phyloP scores from a whole-genome alignment of 441 rosid genomes.

The Adansonia gregorii region DNA sequence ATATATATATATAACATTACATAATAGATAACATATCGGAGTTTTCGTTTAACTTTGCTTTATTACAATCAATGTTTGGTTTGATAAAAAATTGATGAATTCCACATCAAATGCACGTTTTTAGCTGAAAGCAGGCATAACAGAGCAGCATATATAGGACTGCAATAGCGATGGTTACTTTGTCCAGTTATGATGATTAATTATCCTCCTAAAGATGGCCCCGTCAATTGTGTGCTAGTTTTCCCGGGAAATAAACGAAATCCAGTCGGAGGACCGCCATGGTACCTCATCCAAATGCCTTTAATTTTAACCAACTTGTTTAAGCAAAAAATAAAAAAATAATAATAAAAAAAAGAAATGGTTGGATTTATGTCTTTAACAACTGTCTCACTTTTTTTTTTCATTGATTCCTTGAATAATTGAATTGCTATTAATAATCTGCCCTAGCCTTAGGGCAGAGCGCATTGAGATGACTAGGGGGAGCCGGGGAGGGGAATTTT shows the following conservation, averaged over 20 bases:
- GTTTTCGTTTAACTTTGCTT: not conserved
- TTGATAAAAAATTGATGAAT: not conserved
- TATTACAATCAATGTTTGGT: not conserved
- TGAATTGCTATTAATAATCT: not conserved
- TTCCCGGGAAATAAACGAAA: not conserved
- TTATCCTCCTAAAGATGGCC: not conserved
- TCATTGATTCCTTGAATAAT: not conserved
- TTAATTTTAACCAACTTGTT: not conserved
- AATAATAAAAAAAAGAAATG: too few species aligned
- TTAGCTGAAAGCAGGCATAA: not conserved
- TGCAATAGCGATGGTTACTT: not conserved
- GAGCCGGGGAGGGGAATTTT: not conserved
- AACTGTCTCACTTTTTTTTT: not conserved
- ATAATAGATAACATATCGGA: too few species aligned
- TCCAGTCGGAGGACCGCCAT: too few species aligned
- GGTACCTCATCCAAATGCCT: conserved; percentile 1
- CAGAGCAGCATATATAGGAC: not conserved
- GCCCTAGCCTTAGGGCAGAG: not conserved
- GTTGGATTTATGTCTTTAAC: not conserved
- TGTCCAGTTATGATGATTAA: not conserved
- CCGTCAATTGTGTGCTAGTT: not conserved
- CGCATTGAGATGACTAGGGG: not conserved
- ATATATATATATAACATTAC: not conserved
- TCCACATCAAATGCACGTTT: not conserved
- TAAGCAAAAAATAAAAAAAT: not conserved